Base-by-base conservation (phyloP, 352 stramenopile genomes). In the Globisporangium takayamanum region DNA sequence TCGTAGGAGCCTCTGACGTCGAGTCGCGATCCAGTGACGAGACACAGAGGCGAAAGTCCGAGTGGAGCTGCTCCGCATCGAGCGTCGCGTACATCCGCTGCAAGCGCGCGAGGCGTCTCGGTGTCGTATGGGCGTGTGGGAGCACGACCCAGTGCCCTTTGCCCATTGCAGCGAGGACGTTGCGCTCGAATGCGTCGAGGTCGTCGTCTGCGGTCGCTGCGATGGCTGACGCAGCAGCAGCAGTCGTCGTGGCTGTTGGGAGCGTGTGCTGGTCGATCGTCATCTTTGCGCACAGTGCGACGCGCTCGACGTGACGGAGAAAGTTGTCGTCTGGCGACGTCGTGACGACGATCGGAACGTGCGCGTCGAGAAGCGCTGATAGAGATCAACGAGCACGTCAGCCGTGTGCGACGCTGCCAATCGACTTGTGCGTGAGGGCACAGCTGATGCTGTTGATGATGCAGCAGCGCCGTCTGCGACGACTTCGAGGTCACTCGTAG, bases 31-130 rank as follows among this genome's bases (percentile, higher is more conserved):
- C 16, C 18, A 60, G 33, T 5, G 51, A 47, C 12, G 74, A 88
- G 18, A 84, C 36, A 78, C 80, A 90, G 11, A 90, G 53, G 4
- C 80, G 78, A 45, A 88, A 90, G 41, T 90, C 80, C 0, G 73
- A 68, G 25, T 90, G 80, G 6, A 60, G 48, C 0, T 71, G 60
- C 0, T 69, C 55, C 7, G 60, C 57, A 10, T 72, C 48, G 0
- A 85, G 63, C 2, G 48, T 58, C 14, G 76, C 53, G 15, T 82
- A 76, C 3, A 86, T 59, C 0, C 26, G 60, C 41, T 58, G 45
- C 0, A 90, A 39, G 22, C 66, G 63, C 2, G 25, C 10, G 6
- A 76, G 36, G 36, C 66, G 72, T 2, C 56, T 16, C 0, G 63
- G 41, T 3, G 50, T 58, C 2, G 59, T 33, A 25, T 90, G 70